A percentile compares a stretch with the other conserved stretches of the same genome.
These are phyloP conservation scores for Physocladia obscura DNA, from an alignment of 192 early-diverging fungal species.

Conservation along the genomic window DNA sequence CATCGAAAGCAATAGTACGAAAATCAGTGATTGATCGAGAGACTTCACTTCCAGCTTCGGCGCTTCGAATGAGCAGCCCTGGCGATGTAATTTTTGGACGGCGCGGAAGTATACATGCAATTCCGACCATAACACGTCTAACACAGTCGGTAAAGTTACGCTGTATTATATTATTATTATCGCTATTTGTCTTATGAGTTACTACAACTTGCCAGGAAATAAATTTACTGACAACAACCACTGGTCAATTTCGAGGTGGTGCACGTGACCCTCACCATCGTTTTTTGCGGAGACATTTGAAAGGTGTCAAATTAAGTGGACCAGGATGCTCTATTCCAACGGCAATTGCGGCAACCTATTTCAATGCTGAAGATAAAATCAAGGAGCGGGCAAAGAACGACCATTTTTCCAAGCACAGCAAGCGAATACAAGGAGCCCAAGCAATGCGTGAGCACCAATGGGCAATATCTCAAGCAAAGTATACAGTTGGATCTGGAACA, in stretches of 20 bases:
- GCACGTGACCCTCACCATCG: slow-evolving; percentile 11
- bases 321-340: not conserved
- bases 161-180: not conserved
- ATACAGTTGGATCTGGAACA: slow-evolving; percentile 1
- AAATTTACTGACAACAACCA: slow-evolving; percentile 19
- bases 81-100: slow-evolving; percentile 13
- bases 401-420: not conserved
- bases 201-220: slow-evolving; percentile 1
- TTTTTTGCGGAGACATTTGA: slow-evolving; percentile 12
- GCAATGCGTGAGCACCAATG: slow-evolving; percentile 20
- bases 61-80: not conserved
- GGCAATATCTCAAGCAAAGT: not conserved
- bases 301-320: slow-evolving; percentile 16
- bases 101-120: slow-evolving; percentile 10
- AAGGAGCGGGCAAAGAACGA: slow-evolving; percentile 18
- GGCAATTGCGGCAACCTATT: not conserved
- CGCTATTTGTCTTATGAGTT: not conserved
- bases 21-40: not conserved
- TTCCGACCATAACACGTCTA: slow-evolving; percentile 2
- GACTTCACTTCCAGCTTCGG: no score
- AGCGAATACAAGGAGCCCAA: slow-evolving; percentile 13
- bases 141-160: not conserved
- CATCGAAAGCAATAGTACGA: not conserved
- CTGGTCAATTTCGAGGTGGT: slow-evolving; percentile 26
- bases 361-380: not conserved